Evolutionary conservation across 192 early-diverging fungal genomes (phyloP).

Genomic region (Entomortierella chlamydospora): DNA sequence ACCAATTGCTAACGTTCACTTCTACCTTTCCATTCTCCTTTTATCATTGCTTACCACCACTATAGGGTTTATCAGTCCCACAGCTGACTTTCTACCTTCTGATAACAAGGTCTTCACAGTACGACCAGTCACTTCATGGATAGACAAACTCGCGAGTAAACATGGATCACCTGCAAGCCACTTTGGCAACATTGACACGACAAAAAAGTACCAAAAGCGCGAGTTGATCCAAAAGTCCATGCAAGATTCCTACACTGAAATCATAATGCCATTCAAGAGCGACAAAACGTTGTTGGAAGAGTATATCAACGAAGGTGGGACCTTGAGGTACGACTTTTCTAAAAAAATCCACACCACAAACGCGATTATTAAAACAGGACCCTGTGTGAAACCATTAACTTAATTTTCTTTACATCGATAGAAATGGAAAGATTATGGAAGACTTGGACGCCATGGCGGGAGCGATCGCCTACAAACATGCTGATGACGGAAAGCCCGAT

Average conservation of each 20-base stretch:
- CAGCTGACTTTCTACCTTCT: neutral
- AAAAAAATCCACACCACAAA: too few species aligned
- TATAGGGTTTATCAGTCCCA: neutral
- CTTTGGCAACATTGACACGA: constrained; percentile 5
- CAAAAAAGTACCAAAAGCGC: too few species aligned
- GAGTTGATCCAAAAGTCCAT: constrained; percentile 69
- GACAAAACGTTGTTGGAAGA: constrained; percentile 79
- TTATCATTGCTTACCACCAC: too few species aligned
- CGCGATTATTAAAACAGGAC: neutral
- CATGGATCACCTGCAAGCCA: constrained; percentile 47
- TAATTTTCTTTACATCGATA: constrained; percentile 1
- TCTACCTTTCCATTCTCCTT: too few species aligned
- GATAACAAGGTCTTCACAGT: constrained; percentile 39
- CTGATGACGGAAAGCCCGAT: constrained; percentile 51
- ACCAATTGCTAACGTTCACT: too few species aligned
- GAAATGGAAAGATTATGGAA: constrained; percentile 87
- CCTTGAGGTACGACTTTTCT: constrained; percentile 76
- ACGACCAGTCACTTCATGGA: constrained; percentile 44
- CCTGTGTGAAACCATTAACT: neutral
- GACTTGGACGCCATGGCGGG: constrained; percentile 88
- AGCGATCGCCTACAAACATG: constrained; percentile 82
- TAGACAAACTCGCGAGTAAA: constrained; percentile 42
- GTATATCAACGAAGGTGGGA: constrained; percentile 82
- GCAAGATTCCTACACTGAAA: constrained; percentile 81
- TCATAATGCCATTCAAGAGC: constrained; percentile 80